Percentiles rank a stretch among this genome's conserved stretches.
Evolutionary conservation across 2,329 filamentous ascomycete genomes (phyloP).

Genomic region (Ophiostoma piceae): DNA sequence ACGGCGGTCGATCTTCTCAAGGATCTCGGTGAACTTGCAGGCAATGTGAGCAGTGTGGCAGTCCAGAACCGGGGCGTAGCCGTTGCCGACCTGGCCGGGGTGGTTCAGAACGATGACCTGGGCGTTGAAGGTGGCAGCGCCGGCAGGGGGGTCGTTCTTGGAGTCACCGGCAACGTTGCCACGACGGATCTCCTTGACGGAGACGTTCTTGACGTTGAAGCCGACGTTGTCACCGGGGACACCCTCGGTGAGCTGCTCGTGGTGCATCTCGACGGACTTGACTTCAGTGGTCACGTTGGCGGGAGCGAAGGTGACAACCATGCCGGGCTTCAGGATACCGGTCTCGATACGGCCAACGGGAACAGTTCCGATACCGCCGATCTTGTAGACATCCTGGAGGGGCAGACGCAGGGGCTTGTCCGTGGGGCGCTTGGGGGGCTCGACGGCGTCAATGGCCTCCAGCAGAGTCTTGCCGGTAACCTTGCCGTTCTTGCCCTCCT

Average conservation of each 20-base stretch:
- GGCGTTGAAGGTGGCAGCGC: slow-evolving; percentile 91
- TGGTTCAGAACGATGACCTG: slow-evolving; percentile 99
- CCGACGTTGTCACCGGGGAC: slow-evolving; percentile 99
- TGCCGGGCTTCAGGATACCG: slow-evolving; percentile 83
- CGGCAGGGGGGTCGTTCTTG: slow-evolving; percentile 97
- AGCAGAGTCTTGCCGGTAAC: slow-evolving; percentile 92
- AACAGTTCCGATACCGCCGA: slow-evolving; percentile 99
- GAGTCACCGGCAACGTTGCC: slow-evolving; percentile 99
- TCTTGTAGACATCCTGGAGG: slow-evolving; percentile 99
- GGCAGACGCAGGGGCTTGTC: slow-evolving; percentile 99
- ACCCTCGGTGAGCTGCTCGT: slow-evolving; percentile 97
- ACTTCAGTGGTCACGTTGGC: slow-evolving; percentile 99
- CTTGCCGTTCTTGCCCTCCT: slow-evolving; percentile 91
- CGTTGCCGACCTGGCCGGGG: slow-evolving; percentile 98
- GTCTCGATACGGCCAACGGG: slow-evolving; percentile 99
- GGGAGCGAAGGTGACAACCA: slow-evolving; percentile 98
- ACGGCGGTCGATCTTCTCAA: slow-evolving; percentile 99
- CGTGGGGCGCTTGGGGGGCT: slow-evolving; percentile 84
- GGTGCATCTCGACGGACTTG: slow-evolving; percentile 99
- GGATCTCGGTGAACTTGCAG: slow-evolving; percentile 99
- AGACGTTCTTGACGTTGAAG: slow-evolving; percentile 99
- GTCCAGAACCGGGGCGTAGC: slow-evolving; percentile 98
- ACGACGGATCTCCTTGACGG: slow-evolving; percentile 99
- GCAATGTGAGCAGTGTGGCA: slow-evolving; percentile 99
- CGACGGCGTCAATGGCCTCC: slow-evolving; percentile 96